Evolutionary conservation across 1,284 basidiomycete species (phyloP).

Genomic region (Earliella scabrosa): DNA sequence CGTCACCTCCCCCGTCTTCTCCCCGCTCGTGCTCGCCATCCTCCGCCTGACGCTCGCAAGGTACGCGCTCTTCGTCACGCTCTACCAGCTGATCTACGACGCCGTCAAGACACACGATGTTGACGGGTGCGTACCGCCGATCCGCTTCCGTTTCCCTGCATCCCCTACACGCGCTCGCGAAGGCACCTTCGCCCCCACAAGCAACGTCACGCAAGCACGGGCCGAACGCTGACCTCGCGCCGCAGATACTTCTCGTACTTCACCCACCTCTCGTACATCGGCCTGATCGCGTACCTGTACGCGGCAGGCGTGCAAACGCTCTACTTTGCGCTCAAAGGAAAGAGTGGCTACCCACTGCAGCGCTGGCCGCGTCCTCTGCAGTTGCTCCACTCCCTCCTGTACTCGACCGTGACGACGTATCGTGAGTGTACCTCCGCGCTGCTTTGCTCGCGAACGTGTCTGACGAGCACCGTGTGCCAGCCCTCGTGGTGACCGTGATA

Average conservation of each 20-base stretch:
- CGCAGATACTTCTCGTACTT: constrained; percentile 69
- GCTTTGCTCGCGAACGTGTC: neutral
- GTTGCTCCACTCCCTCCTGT: constrained; percentile 58
- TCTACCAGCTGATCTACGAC: constrained; percentile 49
- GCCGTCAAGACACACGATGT: constrained; percentile 35
- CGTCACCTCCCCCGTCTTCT: constrained; percentile 64
- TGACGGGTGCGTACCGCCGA: constrained; percentile 18
- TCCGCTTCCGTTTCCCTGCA: neutral
- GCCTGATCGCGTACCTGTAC: constrained; percentile 64
- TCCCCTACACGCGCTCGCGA: neutral
- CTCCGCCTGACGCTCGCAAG: constrained; percentile 54
- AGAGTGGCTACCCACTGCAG: constrained; percentile 56
- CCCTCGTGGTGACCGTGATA: constrained; percentile 68
- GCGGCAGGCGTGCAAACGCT: constrained; percentile 60
- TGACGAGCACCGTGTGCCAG: constrained; percentile 41
- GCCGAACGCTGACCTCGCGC: constrained; percentile 2
- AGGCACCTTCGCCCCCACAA: neutral
- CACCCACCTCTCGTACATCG: constrained; percentile 65
- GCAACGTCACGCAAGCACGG: no score
- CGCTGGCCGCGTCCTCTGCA: constrained; percentile 61
- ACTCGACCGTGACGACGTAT: constrained; percentile 57
- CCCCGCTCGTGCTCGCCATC: constrained; percentile 48
- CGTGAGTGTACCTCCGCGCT: constrained; percentile 47
- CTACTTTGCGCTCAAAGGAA: constrained; percentile 41
- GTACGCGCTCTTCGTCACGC: constrained; percentile 53